Evolutionary conservation across 2,329 filamentous ascomycete genomes (phyloP), one percentile per base, ranked within the genome.

Genomic region (Fusarium protoensiforme): DNA sequence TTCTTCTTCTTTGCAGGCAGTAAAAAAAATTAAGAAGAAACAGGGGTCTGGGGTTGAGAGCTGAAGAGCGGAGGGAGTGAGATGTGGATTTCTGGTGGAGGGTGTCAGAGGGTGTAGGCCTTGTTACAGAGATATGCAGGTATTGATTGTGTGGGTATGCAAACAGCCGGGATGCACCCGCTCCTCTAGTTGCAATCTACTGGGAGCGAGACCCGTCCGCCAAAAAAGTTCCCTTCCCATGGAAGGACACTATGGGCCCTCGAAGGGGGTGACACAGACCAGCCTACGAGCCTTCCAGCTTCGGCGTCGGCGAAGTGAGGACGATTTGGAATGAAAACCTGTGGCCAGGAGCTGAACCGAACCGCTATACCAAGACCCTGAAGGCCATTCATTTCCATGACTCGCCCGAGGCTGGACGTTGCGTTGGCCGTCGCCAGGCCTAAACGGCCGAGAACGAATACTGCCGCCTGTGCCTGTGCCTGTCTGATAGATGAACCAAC

Each of bases 251-350:
- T 58, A 53, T 51, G 59, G 48, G 24, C 16, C 43, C 60, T 68
- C 65, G 65, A 63, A 68, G 56, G 61, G 73, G 66, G 68, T 71
- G 63, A 77, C 75, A 77, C 75, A 77, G 75, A 75, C 75, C 75
- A 77, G 35, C 66, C 43, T 73, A 67, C 73, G 73, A 76, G 71
- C 75, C 73, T 77, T 60, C 67, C 66, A 66, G 43, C 67, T 73
- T 76, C 75, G 75, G 73, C 75, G 71, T 67, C 67, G 67, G 75
- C 75, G 75, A 76, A 72, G 60, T 68, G 65, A 74, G 73, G 71
- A 71, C 69, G 61, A 61, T 57, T 51, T 51, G 46, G 46, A 51
- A 51, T 61, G 33, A 27, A 43, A 48, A 60, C n/a, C 29, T 33
- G 33, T 38, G 63, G 14, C 29, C 61, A 56, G 61, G 57, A 16